Base-by-base conservation (phyloP, 225 moss, liverwort and hornwort species). In the Bryoerythrophyllum caledonicum region DNA sequence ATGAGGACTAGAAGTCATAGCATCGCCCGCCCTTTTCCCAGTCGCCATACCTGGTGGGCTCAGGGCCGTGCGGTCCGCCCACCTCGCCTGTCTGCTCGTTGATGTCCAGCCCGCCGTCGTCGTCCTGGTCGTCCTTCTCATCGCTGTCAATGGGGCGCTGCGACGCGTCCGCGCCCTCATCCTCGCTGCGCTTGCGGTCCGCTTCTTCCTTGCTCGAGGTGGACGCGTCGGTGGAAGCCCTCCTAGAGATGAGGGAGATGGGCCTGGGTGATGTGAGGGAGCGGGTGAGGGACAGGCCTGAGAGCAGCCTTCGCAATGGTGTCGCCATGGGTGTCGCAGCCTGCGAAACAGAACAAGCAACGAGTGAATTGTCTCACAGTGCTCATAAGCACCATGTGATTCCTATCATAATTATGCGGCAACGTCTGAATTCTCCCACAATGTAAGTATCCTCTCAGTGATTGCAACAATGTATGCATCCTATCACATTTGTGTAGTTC, bases 11-110 rank as follows among this genome's bases (percentile, higher is more conserved):
- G 63, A 89, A 89, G 70, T 89, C 86, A 64, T 86, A 89, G 65
- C 88, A 89, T 17, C 83, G 88, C 34, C 88, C 79, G n/a, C 88
- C 88, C 57, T 89, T 89, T 65, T 89, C 88, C 88, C 86, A 89
- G 75, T 89, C 86, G 12, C 88, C 86, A 75, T 89, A 89, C 85
- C 88, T 83, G 76, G 88, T 89, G 81, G 88, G 86, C 68, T 86
- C 88, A 43, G 86, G 88, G 55, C 88, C 88, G 58, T 81, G 83
- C 20, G 88, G 86, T 67, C 88, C 86, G 58, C 83, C 88, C 71
- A 88, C 86, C 81, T 88, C 88, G 19, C 86, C 63, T 1, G 81
- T 83, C 35, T 79, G 79, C 0, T 54, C 57, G 19, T 88, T 88
- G 9, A 85, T 80, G 68, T 88, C 85, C 74, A 88, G 72, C 55